These are phyloP conservation scores for Fusarium sp. DNA, from an alignment of 2,329 filamentous ascomycete species.

Conservation along the genomic window DNA sequence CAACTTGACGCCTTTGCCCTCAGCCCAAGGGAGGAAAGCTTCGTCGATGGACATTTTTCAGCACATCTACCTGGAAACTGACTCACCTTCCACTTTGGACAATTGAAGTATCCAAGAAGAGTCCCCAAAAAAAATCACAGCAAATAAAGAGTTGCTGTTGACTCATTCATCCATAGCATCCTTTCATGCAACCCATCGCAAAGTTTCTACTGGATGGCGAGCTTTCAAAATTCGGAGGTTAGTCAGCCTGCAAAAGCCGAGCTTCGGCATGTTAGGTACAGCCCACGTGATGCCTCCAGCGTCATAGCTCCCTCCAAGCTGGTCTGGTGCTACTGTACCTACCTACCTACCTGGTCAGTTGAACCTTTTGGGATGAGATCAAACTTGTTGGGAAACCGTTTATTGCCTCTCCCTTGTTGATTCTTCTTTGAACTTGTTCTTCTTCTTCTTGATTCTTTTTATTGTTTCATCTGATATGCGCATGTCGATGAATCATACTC, in stretches of 20 bases:
- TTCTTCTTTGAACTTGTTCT: not conserved
- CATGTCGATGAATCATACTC: not conserved
- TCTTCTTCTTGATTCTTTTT: not conserved
- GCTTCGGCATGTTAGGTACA: constrained; percentile 1
- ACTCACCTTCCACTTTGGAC: not conserved
- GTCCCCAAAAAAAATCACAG: not conserved
- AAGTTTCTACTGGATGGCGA: constrained; percentile 31
- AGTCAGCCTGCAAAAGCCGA: constrained; percentile 20
- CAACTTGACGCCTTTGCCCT: constrained; percentile 46
- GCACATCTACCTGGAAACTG: not conserved
- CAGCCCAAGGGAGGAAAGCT: constrained; percentile 70
- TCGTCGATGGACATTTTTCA: constrained; percentile 38
- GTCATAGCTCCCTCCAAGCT: constrained; percentile 25
- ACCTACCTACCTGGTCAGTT: not conserved
- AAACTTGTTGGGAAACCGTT: not conserved
- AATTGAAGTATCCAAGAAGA: not conserved
- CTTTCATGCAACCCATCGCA: not conserved
- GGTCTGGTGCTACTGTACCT: not conserved
- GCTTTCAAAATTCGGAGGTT: constrained; percentile 6
- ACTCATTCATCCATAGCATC: constrained; percentile 8
- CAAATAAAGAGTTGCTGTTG: constrained; percentile 1
- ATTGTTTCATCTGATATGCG: not conserved
- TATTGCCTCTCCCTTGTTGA: not conserved
- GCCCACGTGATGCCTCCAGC: constrained; percentile 26
- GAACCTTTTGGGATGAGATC: constrained; percentile 8